Evolutionary conservation across 768 basidiomycete species (phyloP).

Genomic region (Amanita jacksonii): DNA sequence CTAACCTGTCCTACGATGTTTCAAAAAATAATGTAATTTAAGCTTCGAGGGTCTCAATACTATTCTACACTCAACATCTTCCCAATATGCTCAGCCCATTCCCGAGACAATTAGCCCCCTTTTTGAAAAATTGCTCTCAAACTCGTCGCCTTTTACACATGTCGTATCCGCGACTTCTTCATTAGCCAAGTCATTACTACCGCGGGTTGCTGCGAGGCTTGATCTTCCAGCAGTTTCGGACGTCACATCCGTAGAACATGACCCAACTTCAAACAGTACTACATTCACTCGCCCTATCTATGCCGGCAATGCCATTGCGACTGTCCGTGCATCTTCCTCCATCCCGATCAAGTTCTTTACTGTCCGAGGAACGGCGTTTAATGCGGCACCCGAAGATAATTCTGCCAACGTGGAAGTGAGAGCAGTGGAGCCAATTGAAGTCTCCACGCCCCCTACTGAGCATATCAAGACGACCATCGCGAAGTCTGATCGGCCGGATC

Average conservation of each 20-base stretch:
- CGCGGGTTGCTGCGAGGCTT: slow-evolving; percentile 85
- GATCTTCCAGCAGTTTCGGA: slow-evolving; percentile 89
- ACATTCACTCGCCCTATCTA: slow-evolving; percentile 94
- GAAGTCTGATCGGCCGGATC: slow-evolving; percentile 87
- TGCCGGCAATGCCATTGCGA: slow-evolving; percentile 94
- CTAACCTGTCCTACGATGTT: not conserved
- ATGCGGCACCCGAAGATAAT: slow-evolving; percentile 49
- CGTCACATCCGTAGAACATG: slow-evolving; percentile 74
- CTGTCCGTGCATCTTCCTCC: slow-evolving; percentile 70
- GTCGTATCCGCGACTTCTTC: slow-evolving; percentile 90
- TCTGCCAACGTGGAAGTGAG: slow-evolving; percentile 46
- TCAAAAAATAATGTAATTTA: slow-evolving; percentile 19
- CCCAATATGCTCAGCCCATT: slow-evolving; percentile 56
- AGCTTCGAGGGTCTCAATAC: slow-evolving; percentile 57
- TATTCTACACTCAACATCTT: slow-evolving; percentile 60
- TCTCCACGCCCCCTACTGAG: slow-evolving; percentile 44
- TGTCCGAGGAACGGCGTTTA: slow-evolving; percentile 85
- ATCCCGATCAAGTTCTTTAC: slow-evolving; percentile 91
- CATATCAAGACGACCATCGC: slow-evolving; percentile 72
- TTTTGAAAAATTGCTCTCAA: slow-evolving; percentile 62
- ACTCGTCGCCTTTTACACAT: slow-evolving; percentile 69
- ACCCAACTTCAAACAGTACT: slow-evolving; percentile 58
- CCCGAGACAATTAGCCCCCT: slow-evolving; percentile 81
- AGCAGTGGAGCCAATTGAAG: slow-evolving; percentile 53
- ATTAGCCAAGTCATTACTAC: slow-evolving; percentile 85